These are phyloP conservation scores for Polytrichum formosum DNA, from an alignment of 225 moss, liverwort and hornwort species.

Conservation along the genomic window DNA sequence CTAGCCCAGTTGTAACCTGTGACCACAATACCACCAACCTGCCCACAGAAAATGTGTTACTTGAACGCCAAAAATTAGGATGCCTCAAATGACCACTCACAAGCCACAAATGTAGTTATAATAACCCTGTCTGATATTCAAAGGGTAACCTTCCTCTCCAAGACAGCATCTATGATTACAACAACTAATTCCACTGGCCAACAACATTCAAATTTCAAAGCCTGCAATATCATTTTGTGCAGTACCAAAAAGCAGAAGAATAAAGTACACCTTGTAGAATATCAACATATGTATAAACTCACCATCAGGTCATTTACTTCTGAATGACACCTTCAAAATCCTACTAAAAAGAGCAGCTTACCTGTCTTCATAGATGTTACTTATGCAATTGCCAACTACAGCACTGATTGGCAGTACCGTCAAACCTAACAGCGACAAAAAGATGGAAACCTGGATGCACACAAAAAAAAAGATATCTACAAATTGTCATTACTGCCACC, in stretches of 20 bases:
- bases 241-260: too few species aligned
- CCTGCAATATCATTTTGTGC: too few species aligned
- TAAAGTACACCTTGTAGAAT: too few species aligned
- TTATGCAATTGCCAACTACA: slow-evolving; percentile 56
- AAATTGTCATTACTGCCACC: slow-evolving; percentile 18
- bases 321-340: too few species aligned
- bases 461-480: background rate
- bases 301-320: too few species aligned
- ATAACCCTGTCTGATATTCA: background rate
- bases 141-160: background rate
- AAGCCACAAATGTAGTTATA: background rate
- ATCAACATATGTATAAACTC: too few species aligned
- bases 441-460: slow-evolving; percentile 17
- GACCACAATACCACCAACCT: slow-evolving; percentile 22
- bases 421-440: slow-evolving; percentile 51
- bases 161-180: background rate
- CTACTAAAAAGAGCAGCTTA: slow-evolving; percentile 6
- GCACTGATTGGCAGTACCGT: slow-evolving; percentile 62
- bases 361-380: slow-evolving; percentile 57
- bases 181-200: background rate
- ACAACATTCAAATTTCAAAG: background rate
- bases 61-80: too few species aligned
- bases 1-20: slow-evolving; percentile 9
- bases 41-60: background rate
- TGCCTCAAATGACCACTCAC: background rate